Percentiles rank a stretch among this genome's conserved stretches.
Evolutionary conservation across 768 basidiomycete species (phyloP).

Genomic region (Agrocybe praecox): DNA sequence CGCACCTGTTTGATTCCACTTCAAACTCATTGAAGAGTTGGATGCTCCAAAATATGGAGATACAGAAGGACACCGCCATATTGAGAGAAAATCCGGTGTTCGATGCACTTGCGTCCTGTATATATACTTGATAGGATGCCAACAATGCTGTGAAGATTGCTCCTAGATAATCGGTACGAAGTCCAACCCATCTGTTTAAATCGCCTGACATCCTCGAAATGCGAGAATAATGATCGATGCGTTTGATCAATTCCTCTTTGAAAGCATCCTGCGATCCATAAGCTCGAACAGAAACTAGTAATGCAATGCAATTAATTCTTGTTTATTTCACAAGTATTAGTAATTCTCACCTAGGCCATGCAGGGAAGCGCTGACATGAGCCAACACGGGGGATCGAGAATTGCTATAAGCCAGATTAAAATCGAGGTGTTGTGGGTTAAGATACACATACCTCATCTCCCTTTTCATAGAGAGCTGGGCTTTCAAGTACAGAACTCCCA

Average conservation of each 20-base stretch:
- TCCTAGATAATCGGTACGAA: constrained; percentile 61
- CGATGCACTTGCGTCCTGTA: constrained; percentile 38
- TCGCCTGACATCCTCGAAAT: constrained; percentile 50
- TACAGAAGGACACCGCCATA: constrained; percentile 63
- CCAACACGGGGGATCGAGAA: constrained; percentile 18
- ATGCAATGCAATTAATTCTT: background rate
- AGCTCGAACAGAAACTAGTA: constrained; percentile 60
- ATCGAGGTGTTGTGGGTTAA: background rate
- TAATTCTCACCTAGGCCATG: constrained; percentile 46
- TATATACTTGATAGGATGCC: constrained; percentile 56
- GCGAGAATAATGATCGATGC: constrained; percentile 55
- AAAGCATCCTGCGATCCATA: constrained; percentile 58
- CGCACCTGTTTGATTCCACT: constrained; percentile 32
- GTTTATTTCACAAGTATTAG: background rate
- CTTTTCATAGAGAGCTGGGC: constrained; percentile 46
- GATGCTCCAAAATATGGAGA: constrained; percentile 52
- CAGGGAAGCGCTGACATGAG: constrained; percentile 38
- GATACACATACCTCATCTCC: constrained; percentile 33
- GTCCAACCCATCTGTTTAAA: constrained; percentile 43
- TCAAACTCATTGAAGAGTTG: constrained; percentile 45
- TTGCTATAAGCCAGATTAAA: constrained; percentile 7
- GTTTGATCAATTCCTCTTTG: constrained; percentile 41
- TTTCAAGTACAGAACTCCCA: constrained; percentile 43
- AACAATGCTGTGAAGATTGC: constrained; percentile 55
- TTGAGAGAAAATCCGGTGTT: constrained; percentile 59